Evolutionary conservation across 2,329 filamentous ascomycete genomes (phyloP).

Genomic region (Phialophora verrucosa): DNA sequence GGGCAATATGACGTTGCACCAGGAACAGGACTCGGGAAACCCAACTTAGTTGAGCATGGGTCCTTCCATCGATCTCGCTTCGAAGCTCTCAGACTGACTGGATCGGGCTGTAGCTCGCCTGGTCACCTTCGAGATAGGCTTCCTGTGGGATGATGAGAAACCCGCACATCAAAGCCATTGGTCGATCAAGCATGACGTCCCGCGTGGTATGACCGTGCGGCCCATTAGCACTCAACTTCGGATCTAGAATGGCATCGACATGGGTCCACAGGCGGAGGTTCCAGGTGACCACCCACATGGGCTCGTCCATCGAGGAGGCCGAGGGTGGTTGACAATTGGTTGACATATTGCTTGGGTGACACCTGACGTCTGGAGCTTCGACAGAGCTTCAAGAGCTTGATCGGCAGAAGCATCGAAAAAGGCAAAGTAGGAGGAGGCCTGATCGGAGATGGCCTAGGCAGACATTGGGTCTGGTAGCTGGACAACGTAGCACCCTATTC

Average conservation of each 20-base stretch:
- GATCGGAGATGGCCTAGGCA: conserved; percentile 4
- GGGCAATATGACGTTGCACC: conserved; percentile 2
- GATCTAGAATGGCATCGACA: neutral
- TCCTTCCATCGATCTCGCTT: conserved; percentile 1
- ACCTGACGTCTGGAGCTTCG: neutral
- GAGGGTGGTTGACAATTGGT: neutral
- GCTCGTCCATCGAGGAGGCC: neutral
- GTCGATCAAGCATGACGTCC: neutral
- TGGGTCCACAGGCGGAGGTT: neutral
- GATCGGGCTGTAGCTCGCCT: neutral
- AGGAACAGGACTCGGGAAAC: conserved; percentile 8
- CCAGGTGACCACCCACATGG: neutral
- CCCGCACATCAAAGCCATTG: neutral
- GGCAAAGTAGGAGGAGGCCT: neutral
- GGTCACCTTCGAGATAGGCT: no score
- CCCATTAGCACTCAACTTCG: neutral
- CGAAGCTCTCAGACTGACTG: neutral
- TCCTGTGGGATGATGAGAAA: neutral
- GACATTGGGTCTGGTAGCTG: neutral
- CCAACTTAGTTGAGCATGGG: neutral
- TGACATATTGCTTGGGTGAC: neutral
- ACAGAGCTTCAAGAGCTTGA: conserved; percentile 4
- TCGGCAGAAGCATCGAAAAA: neutral
- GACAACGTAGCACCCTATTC: conserved; percentile 1
- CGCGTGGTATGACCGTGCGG: neutral